A percentile compares a stretch with the other conserved stretches of the same genome.
Conservation (phyloP, 352 stramenopile species). For the Elongisporangium anandrum region DNA sequence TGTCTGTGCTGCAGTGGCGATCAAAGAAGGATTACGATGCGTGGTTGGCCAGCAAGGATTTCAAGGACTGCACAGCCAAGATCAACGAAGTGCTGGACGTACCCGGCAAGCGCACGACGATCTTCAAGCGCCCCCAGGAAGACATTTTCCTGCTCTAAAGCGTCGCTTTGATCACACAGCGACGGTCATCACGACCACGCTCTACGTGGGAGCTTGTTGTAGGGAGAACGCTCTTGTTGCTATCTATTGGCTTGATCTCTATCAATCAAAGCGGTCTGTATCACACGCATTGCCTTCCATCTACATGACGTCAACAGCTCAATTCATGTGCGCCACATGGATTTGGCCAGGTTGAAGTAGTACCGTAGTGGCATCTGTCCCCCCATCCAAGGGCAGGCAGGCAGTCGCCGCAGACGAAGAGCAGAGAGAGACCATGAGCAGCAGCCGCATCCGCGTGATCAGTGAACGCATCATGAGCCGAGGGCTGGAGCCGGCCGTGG, state of each 20-base stretch:
- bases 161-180: not conserved
- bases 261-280: not conserved
- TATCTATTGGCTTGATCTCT: not conserved
- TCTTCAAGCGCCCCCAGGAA: constrained; percentile 75
- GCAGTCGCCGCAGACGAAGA: not conserved
- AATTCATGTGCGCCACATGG: not conserved
- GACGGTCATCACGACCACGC: no score
- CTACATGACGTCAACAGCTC: not conserved
- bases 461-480: constrained; percentile 87
- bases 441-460: constrained; percentile 58
- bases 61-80: constrained; percentile 77
- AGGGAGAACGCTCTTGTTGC: not conserved
- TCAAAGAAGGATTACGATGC: constrained; percentile 78
- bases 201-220: not conserved
- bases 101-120: constrained; percentile 80
- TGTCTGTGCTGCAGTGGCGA: constrained; percentile 43
- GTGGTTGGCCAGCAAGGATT: constrained; percentile 73
- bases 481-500: constrained; percentile 80
- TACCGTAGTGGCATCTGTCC: not conserved
- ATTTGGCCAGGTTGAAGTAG: not conserved
- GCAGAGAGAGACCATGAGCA: constrained; percentile 17
- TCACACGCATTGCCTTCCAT: not conserved
- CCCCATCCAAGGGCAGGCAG: not conserved
- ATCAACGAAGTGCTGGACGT: constrained; percentile 86
- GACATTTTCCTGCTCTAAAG: constrained; percentile 83